Percentiles rank a stretch among this genome's conserved stretches.
Conservation (phyloP, 768 basidiomycete species). For the Rhizopogon sp. region DNA sequence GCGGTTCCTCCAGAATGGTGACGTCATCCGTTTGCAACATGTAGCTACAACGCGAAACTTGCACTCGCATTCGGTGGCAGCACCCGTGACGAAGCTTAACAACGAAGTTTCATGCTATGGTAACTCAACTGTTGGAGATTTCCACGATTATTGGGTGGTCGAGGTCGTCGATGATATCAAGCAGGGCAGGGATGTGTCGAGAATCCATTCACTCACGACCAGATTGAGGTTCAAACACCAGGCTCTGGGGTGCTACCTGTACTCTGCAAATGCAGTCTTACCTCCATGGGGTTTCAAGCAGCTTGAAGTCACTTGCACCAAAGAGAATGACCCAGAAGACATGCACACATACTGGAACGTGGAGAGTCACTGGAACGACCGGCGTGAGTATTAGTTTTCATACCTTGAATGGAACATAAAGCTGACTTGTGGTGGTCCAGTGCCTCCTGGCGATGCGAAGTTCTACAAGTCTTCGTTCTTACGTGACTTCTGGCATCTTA, state of each 20-base stretch:
- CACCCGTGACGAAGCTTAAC: constrained; percentile 85
- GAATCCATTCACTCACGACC: constrained; percentile 89
- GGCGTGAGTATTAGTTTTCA: constrained; percentile 52
- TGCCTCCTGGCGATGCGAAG: constrained; percentile 78
- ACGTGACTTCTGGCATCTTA: constrained; percentile 97
- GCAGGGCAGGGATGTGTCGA: constrained; percentile 52
- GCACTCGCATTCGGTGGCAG: constrained; percentile 85
- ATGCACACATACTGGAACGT: constrained; percentile 96
- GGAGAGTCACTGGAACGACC: constrained; percentile 95
- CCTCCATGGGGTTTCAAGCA: constrained; percentile 99
- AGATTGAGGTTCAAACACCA: constrained; percentile 80
- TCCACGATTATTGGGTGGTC: constrained; percentile 86
- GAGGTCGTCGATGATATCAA: constrained; percentile 91
- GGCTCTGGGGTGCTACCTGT: constrained; percentile 78
- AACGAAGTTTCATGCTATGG: constrained; percentile 95
- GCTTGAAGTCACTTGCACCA: constrained; percentile 91
- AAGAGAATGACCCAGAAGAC: constrained; percentile 78
- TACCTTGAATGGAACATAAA: background rate
- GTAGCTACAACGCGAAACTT: constrained; percentile 81
- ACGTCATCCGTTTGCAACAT: constrained; percentile 79
- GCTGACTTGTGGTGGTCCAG: constrained; percentile 32
- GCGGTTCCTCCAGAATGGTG: constrained; percentile 68
- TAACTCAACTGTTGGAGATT: constrained; percentile 82
- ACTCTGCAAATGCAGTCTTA: constrained; percentile 81
- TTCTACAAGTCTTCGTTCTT: constrained; percentile 89